Conservation (phyloP, 441 rosid species). For the Aquilaria agallochum region DNA sequence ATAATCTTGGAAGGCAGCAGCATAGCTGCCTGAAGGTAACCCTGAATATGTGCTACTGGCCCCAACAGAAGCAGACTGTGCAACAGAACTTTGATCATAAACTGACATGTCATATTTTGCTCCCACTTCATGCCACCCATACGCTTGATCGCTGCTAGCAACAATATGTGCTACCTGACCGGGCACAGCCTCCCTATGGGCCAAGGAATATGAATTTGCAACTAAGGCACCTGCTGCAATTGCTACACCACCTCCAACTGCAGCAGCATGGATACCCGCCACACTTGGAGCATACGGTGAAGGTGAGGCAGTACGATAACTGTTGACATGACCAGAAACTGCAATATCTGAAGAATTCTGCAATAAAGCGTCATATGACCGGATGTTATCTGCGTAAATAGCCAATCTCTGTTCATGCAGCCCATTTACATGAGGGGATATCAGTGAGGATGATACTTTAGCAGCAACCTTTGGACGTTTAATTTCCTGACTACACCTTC, state of each 20-base stretch:
- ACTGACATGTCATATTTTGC: slow-evolving; percentile 18
- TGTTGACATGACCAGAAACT: slow-evolving; percentile 34
- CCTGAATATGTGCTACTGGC: slow-evolving; percentile 26
- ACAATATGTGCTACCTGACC: slow-evolving; percentile 22
- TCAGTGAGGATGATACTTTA: slow-evolving; percentile 27
- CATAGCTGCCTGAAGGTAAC: slow-evolving; percentile 47
- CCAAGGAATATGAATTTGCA: slow-evolving; percentile 32
- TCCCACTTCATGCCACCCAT: slow-evolving; percentile 23
- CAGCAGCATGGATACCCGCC: slow-evolving; percentile 25
- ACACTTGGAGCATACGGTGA: slow-evolving; percentile 31
- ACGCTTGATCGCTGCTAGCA: slow-evolving; percentile 13
- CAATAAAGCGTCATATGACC: slow-evolving; percentile 18
- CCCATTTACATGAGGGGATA: slow-evolving; percentile 29
- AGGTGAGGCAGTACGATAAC: slow-evolving; percentile 34
- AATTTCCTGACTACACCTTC: slow-evolving; percentile 30
- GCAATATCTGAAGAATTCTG: slow-evolving; percentile 30
- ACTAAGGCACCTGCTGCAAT: slow-evolving; percentile 15
- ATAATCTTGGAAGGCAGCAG: slow-evolving; percentile 36
- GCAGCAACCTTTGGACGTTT: slow-evolving; percentile 46
- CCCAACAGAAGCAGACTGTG: slow-evolving; percentile 31
- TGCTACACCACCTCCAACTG: slow-evolving; percentile 19
- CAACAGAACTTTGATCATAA: slow-evolving; percentile 23
- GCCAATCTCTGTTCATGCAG: slow-evolving; percentile 38
- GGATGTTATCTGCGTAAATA: slow-evolving; percentile 21
- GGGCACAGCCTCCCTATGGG: slow-evolving; percentile 21